A percentile compares a stretch with the other conserved stretches of the same genome.
Evolutionary conservation across 2,329 filamentous ascomycete species (phyloP).

Genomic region (Pseudocercospora pini-densiflorae): DNA sequence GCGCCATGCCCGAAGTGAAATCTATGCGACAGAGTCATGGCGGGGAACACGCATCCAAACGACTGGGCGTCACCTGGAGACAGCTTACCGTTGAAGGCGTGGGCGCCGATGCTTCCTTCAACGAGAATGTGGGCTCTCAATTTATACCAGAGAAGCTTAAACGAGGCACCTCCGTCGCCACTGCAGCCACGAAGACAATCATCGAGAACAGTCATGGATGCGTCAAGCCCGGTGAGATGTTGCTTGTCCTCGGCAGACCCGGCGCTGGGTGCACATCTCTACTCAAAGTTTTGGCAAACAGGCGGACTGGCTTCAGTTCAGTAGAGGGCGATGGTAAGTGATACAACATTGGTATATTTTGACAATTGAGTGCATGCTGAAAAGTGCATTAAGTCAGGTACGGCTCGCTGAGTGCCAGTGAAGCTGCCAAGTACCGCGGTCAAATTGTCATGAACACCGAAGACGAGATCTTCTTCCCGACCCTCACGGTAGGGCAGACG

Average conservation of each 20-base stretch:
- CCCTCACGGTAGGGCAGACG: conserved; percentile 60
- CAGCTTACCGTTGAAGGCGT: conserved; percentile 67
- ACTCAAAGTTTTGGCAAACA: conserved; percentile 71
- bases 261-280: conserved; percentile 64
- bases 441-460: conserved; percentile 52
- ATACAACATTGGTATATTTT: conserved; percentile 25
- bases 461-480: conserved; percentile 57
- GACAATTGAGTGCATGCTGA: no score
- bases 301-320: conserved; percentile 46
- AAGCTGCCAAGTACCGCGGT: conserved; percentile 49
- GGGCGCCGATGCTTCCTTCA: conserved; percentile 64
- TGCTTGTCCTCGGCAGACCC: conserved; percentile 34
- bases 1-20: neutral
- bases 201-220: conserved; percentile 65
- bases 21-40: neutral
- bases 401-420: conserved; percentile 50
- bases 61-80: conserved; percentile 68
- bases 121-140: conserved; percentile 62
- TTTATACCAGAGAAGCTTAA: conserved; percentile 42
- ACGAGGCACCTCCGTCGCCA: conserved; percentile 29
- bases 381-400: conserved; percentile 55
- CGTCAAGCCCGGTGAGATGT: conserved; percentile 61
- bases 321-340: conserved; percentile 50
- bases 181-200: conserved; percentile 55
- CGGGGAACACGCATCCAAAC: conserved; percentile 35